Evolutionary conservation across 2,329 filamentous ascomycete species (phyloP), one percentile per base, ranked within the genome.

Genomic region (Beauveria caledonica): DNA sequence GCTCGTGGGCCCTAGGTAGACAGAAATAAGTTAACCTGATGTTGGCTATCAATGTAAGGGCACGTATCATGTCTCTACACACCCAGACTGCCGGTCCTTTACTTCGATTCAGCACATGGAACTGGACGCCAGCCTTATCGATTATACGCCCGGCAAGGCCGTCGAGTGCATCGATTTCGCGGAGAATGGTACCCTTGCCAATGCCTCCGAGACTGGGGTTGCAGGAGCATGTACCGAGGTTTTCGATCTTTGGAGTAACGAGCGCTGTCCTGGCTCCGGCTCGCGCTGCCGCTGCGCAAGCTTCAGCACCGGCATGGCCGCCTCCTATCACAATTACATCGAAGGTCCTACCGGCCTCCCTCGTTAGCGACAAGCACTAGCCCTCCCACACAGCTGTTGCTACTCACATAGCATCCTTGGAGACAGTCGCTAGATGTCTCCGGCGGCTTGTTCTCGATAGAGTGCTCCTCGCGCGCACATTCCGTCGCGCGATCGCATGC

Each of bases 131-230:
- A 3, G 94, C 89, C 72, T 94, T 93, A 76, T 99, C 94, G 62
- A 96, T 91, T 23, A 97, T 87, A 40, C 90, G 84, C 0, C 91
- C 92, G 0, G 92, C 88, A 21, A 99, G 78, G 0, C 94, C 94
- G 69, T 97, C 94, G 62, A 99, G 80, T 0, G 94, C 94, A 76
- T 99, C 94, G 36, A 99, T 87, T 74, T 99, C 94, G 46, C 93
- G 87, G 55, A 99, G 79, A 78, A 99, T 97, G 10, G 90, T 97
- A 17, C 94, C 94, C 72, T 99, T 99, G 49, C 94, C 94, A 67
- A 99, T 97, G n/a, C 94, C 94, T 44, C 94, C 94, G 70, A 99
- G 96, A 64, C 91, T 96, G 1, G 93, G 93, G 72, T 97, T 97
- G 77, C 93, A 97, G 40, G 92, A 97, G 76, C 93, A 97, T 33